phyloP scores from a whole-genome alignment of 129 eudicot genomes.

The Lactuca sativa region DNA sequence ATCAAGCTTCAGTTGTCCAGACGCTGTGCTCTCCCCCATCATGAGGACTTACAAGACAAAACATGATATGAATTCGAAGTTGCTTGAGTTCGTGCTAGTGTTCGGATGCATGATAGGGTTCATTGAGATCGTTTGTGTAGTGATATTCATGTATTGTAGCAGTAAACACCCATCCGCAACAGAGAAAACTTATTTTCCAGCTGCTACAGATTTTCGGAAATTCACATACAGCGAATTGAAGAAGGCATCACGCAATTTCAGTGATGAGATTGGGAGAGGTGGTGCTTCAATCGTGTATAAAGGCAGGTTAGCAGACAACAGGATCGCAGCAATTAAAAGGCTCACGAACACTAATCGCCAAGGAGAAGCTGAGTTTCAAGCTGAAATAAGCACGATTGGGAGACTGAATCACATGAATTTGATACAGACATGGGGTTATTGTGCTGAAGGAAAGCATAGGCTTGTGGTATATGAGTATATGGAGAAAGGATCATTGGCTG shows the following conservation, averaged over 20 bases:
- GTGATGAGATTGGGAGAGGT: conserved; percentile 47
- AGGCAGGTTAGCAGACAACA: conserved; percentile 27
- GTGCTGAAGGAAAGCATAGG: conserved; percentile 27
- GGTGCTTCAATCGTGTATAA: conserved; percentile 35
- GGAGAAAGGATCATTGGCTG: conserved; percentile 34
- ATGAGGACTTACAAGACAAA: neutral
- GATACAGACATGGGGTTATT: conserved; percentile 38
- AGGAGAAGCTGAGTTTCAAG: conserved; percentile 38
- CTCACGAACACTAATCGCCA: conserved; percentile 12
- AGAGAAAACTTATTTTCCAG: conserved; percentile 25
- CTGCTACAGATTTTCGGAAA: conserved; percentile 28
- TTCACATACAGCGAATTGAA: conserved; percentile 32
- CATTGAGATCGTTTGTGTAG: conserved; percentile 16
- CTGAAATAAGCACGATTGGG: conserved; percentile 35
- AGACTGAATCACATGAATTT: conserved; percentile 36
- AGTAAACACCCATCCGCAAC: conserved; percentile 8
- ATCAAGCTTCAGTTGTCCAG: neutral
- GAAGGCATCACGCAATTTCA: conserved; percentile 30
- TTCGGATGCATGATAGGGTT: conserved; percentile 16
- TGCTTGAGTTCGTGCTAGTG: conserved; percentile 16
- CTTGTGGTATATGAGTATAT: conserved; percentile 30
- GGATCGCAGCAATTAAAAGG: conserved; percentile 39
- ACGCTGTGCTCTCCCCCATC: neutral
- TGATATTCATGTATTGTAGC: conserved; percentile 17
- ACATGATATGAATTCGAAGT: conserved; percentile 1